Conservation (phyloP, 2,329 filamentous ascomycete species). For the Monilinia vaccinii-corymbosi region DNA sequence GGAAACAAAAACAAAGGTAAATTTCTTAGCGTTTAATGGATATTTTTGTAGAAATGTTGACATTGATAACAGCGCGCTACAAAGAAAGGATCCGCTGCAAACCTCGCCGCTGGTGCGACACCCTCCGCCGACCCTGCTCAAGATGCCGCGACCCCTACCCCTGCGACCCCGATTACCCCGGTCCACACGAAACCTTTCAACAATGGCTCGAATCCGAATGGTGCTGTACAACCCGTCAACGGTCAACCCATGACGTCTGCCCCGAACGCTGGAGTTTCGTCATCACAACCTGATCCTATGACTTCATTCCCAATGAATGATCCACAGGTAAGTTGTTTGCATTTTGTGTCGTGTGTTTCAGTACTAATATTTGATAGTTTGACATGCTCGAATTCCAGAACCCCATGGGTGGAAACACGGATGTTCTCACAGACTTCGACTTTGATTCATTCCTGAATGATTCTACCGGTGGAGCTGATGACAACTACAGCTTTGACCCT, state of each 20-base stretch:
- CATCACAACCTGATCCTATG: slow-evolving; percentile 39
- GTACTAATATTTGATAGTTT: slow-evolving; percentile 17
- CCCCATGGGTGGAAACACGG: slow-evolving; percentile 38
- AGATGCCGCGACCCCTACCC: slow-evolving; percentile 50
- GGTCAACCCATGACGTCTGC: slow-evolving; percentile 35
- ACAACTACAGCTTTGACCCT: slow-evolving; percentile 47
- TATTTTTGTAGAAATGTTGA: slow-evolving; percentile 30
- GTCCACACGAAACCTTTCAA: slow-evolving; percentile 42
- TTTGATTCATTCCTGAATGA: slow-evolving; percentile 60
- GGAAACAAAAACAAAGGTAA: slow-evolving; percentile 65
- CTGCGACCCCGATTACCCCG: slow-evolving; percentile 56
- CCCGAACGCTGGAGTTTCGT: slow-evolving; percentile 34
- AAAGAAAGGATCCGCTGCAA: slow-evolving; percentile 56
- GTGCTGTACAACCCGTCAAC: slow-evolving; percentile 34
- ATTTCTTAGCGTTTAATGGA: slow-evolving; percentile 29
- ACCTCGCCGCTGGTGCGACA: slow-evolving; percentile 44
- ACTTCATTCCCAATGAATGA: slow-evolving; percentile 40
- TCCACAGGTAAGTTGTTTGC: slow-evolving; percentile 14
- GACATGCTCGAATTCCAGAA: slow-evolving; percentile 45
- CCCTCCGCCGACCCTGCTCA: slow-evolving; percentile 46
- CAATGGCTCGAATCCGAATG: slow-evolving; percentile 33
- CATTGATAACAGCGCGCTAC: slow-evolving; percentile 29
- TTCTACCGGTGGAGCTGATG: slow-evolving; percentile 32
- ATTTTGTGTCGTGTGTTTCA: not conserved
- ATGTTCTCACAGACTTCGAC: slow-evolving; percentile 59